Percentiles rank a stretch among this genome's conserved stretches.
These are phyloP conservation scores for Metschnikowia arizonensis DNA, from an alignment of 805 yeast species.

Conservation along the genomic window DNA sequence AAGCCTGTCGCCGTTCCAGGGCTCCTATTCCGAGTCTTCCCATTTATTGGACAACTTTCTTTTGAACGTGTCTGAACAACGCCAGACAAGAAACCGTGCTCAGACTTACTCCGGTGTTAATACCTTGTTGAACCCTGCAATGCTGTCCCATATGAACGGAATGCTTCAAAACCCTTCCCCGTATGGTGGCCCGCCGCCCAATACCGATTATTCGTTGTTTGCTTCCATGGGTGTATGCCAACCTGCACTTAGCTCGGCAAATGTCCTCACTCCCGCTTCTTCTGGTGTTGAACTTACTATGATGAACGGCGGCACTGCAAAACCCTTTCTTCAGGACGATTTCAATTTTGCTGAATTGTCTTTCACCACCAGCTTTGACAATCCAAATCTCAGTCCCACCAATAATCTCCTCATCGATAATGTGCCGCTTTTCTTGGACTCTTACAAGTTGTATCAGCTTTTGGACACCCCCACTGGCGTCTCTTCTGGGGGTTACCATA, in stretches of 20 bases:
- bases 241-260: slow-evolving; percentile 6
- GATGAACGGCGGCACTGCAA: slow-evolving; percentile 4
- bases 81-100: slow-evolving; percentile 30
- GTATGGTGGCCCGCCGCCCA: not conserved
- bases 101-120: slow-evolving; percentile 39
- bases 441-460: slow-evolving; percentile 31
- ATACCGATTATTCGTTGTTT: not conserved
- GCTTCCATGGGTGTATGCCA: slow-evolving; percentile 2
- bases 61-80: slow-evolving; percentile 20
- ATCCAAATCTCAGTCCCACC: slow-evolving; percentile 69
- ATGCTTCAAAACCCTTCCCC: not conserved
- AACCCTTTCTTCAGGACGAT: slow-evolving; percentile 46
- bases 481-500: slow-evolving; percentile 50
- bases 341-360: slow-evolving; percentile 54
- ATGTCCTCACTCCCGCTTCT: slow-evolving; percentile 2
- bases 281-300: slow-evolving; percentile 4
- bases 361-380: slow-evolving; percentile 69
- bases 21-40: slow-evolving; percentile 23
- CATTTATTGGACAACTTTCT: slow-evolving; percentile 30
- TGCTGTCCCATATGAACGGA: not conserved
- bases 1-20: slow-evolving; percentile 24
- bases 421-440: slow-evolving; percentile 68
- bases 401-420: slow-evolving; percentile 75
- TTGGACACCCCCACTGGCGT: slow-evolving; percentile 28
- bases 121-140: slow-evolving; percentile 2